Percentiles rank a stretch among this genome's conserved stretches.
Conservation (phyloP, 2,329 filamentous ascomycete species). For the Colletotrichum sojae region DNA sequence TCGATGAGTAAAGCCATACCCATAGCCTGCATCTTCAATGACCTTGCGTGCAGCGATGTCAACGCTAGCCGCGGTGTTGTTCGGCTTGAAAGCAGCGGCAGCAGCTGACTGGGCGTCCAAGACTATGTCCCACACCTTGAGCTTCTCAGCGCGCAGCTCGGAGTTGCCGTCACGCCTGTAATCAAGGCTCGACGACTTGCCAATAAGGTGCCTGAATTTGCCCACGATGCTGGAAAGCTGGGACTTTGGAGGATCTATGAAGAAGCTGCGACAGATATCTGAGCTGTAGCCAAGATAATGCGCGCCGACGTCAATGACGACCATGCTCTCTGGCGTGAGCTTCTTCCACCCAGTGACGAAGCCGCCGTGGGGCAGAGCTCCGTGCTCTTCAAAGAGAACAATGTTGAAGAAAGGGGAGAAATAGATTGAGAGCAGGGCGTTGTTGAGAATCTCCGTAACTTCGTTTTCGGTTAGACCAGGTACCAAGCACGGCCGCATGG, state of each 20-base stretch:
- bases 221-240: neutral
- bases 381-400: constrained; percentile 72
- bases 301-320: constrained; percentile 74
- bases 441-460: constrained; percentile 69
- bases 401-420: constrained; percentile 74
- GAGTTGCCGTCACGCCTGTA: neutral
- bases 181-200: neutral
- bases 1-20: constrained; percentile 71
- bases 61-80: constrained; percentile 70
- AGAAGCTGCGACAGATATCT: constrained; percentile 75
- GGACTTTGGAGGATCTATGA: constrained; percentile 55
- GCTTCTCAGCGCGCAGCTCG: constrained; percentile 61
- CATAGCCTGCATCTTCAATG: constrained; percentile 72
- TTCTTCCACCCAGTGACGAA: constrained; percentile 65
- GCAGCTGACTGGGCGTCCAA: constrained; percentile 73
- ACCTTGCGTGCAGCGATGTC: constrained; percentile 72
- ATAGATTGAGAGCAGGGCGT: constrained; percentile 66
- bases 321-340: constrained; percentile 67
- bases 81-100: constrained; percentile 62
- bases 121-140: constrained; percentile 72
- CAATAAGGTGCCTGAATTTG: neutral
- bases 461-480: constrained; percentile 71
- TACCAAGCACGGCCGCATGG: constrained; percentile 69
- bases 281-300: constrained; percentile 75
- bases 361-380: constrained; percentile 67